These are phyloP conservation scores for Butyriboletus loyo DNA, from an alignment of 768 basidiomycete species.

Conservation along the genomic window DNA sequence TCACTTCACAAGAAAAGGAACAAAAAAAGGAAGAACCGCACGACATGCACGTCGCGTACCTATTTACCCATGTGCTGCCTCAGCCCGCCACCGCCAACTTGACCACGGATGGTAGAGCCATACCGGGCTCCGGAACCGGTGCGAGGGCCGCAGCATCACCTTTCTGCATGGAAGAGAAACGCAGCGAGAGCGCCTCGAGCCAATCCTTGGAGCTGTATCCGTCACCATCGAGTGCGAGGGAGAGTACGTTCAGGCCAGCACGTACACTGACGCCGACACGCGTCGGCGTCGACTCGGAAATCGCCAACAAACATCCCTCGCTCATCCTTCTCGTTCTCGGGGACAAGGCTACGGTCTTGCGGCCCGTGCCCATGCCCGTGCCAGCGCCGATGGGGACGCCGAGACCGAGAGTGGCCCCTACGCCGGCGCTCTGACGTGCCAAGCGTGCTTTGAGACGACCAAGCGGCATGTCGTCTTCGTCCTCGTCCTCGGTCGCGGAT, in stretches of 20 bases:
- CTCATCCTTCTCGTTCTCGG: constrained; percentile 13
- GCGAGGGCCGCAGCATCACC: neutral
- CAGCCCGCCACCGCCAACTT: neutral
- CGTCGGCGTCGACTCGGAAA: constrained; percentile 17
- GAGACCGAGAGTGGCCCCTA: neutral
- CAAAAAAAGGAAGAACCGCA: neutral
- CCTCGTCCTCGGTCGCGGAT: constrained; percentile 4
- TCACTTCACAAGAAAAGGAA: neutral
- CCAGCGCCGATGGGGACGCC: neutral
- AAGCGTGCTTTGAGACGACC: constrained; percentile 10
- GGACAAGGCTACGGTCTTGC: neutral
- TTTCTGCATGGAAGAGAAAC: neutral
- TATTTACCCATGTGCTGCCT: neutral
- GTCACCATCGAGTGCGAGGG: constrained; percentile 8
- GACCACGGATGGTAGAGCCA: neutral
- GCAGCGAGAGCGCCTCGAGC: constrained; percentile 20
- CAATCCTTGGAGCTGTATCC: constrained; percentile 8
- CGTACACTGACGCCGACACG: constrained; percentile 5
- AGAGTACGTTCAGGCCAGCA: neutral
- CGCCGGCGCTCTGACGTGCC: neutral
- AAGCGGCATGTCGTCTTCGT: constrained; percentile 20
- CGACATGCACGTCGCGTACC: neutral
- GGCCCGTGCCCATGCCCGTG: neutral
- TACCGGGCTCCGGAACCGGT: neutral
- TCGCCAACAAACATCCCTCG: constrained; percentile 18